phyloP scores from a whole-genome alignment of 2,329 filamentous ascomycete genomes.

The Exophiala sideris region DNA sequence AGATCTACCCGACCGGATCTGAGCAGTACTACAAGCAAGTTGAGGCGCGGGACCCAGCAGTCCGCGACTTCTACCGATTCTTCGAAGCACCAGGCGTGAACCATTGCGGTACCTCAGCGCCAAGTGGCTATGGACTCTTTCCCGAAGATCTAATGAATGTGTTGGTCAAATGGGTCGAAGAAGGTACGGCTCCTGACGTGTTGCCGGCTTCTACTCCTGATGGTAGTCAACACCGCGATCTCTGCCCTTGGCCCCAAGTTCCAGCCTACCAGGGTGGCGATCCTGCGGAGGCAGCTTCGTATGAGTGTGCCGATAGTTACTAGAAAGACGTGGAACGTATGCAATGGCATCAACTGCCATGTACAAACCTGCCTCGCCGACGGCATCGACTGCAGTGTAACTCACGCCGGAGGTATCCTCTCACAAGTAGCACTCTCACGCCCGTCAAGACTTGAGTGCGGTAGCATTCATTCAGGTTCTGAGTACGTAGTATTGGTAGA shows the following conservation, averaged over 20 bases:
- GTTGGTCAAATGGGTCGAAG: conserved; percentile 2
- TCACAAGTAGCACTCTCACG: too few species aligned
- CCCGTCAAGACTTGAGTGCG: too few species aligned
- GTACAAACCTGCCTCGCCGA: too few species aligned
- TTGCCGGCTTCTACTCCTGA: conserved; percentile 11
- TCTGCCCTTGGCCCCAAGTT: conserved; percentile 44
- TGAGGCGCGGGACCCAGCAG: not conserved
- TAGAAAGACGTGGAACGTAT: not conserved
- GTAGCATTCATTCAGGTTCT: too few species aligned
- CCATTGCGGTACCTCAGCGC: not conserved
- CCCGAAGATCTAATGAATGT: not conserved
- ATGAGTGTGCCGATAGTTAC: conserved; percentile 11
- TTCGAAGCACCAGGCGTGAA: conserved; percentile 4
- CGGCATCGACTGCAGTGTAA: too few species aligned
- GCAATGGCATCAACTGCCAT: too few species aligned
- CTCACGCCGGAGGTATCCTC: too few species aligned
- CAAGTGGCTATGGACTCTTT: not conserved
- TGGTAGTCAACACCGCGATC: conserved; percentile 39
- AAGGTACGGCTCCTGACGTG: not conserved
- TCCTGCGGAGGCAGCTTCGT: conserved; percentile 33
- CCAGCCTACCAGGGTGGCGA: conserved; percentile 39
- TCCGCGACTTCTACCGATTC: conserved; percentile 4
- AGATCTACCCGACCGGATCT: conserved; percentile 37
- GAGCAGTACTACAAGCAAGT: conserved; percentile 34
- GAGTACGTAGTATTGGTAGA: too few species aligned